These are phyloP conservation scores for Amanita polypyramis DNA, from an alignment of 768 basidiomycete species.

Conservation along the genomic window DNA sequence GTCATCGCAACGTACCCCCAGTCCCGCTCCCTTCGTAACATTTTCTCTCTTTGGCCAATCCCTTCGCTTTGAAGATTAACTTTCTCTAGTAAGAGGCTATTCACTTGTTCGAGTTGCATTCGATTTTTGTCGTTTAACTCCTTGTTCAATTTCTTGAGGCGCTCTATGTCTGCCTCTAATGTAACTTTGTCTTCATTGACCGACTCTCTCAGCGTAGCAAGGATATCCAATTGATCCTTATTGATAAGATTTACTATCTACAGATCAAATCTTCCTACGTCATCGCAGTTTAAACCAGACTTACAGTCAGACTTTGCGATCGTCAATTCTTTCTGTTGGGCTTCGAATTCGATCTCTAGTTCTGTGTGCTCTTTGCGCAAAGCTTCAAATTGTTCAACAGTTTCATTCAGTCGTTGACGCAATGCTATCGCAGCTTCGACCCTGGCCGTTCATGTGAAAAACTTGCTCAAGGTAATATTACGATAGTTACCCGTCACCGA, in stretches of 20 bases:
- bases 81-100: slow-evolving; percentile 81
- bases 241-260: slow-evolving; percentile 76
- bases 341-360: slow-evolving; percentile 60
- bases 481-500: slow-evolving; percentile 60
- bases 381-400: slow-evolving; percentile 68
- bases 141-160: slow-evolving; percentile 54
- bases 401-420: slow-evolving; percentile 80
- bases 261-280: neutral
- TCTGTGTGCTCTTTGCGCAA: slow-evolving; percentile 60
- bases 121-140: slow-evolving; percentile 74
- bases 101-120: slow-evolving; percentile 87
- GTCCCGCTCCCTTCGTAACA: slow-evolving; percentile 79
- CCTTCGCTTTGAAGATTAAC: slow-evolving; percentile 83
- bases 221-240: slow-evolving; percentile 88
- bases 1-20: slow-evolving; percentile 47
- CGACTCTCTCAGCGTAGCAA: slow-evolving; percentile 75
- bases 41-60: slow-evolving; percentile 80
- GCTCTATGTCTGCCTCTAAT: slow-evolving; percentile 58
- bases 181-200: slow-evolving; percentile 80
- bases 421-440: slow-evolving; percentile 84
- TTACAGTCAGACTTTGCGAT: slow-evolving; percentile 80
- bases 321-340: slow-evolving; percentile 55
- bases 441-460: slow-evolving; percentile 24
- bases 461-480: slow-evolving; percentile 2
- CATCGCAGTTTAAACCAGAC: slow-evolving; percentile 16